Percentiles rank a stretch among this genome's conserved stretches.
phyloP scores from a whole-genome alignment of 768 basidiomycete species.

The Mycena rosella region DNA sequence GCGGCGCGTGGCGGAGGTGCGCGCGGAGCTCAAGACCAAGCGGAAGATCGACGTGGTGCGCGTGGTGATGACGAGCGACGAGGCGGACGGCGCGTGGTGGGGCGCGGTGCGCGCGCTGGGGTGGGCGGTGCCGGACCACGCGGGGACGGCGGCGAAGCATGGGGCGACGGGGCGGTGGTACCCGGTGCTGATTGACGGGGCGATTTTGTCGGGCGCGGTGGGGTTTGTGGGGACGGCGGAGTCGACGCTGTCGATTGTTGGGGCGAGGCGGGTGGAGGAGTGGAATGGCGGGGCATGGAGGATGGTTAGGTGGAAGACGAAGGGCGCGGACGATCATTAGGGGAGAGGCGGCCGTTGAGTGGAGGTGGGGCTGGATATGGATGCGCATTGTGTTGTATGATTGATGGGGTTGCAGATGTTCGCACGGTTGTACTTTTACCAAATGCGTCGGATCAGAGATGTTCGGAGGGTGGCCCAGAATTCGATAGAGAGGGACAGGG shows the following conservation, averaged over 20 bases:
- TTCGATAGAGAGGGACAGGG: too few species aligned
- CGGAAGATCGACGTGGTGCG: constrained; percentile 36
- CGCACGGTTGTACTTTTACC: too few species aligned
- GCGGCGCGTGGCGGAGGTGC: constrained; percentile 47
- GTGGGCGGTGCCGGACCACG: constrained; percentile 40
- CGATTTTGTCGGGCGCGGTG: constrained; percentile 58
- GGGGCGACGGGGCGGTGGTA: constrained; percentile 45
- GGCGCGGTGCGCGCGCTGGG: constrained; percentile 41
- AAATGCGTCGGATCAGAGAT: too few species aligned
- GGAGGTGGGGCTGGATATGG: too few species aligned
- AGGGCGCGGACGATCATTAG: constrained; percentile 48
- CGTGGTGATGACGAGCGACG: constrained; percentile 57
- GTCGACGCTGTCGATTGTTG: constrained; percentile 63
- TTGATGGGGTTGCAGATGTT: too few species aligned
- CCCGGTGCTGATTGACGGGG: constrained; percentile 60
- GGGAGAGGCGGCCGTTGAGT: too few species aligned
- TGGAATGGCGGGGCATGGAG: constrained; percentile 57
- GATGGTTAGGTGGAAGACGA: constrained; percentile 54
- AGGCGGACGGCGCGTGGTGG: constrained; percentile 49
- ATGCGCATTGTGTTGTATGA: too few species aligned
- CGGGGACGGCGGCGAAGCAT: constrained; percentile 24
- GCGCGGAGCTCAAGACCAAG: constrained; percentile 38
- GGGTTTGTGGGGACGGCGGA: constrained; percentile 64
- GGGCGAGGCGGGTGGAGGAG: constrained; percentile 56
- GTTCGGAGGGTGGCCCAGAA: too few species aligned